Base-by-base conservation (phyloP, 2,329 filamentous ascomycete species). In the Graphiopsis chlorocephala region DNA sequence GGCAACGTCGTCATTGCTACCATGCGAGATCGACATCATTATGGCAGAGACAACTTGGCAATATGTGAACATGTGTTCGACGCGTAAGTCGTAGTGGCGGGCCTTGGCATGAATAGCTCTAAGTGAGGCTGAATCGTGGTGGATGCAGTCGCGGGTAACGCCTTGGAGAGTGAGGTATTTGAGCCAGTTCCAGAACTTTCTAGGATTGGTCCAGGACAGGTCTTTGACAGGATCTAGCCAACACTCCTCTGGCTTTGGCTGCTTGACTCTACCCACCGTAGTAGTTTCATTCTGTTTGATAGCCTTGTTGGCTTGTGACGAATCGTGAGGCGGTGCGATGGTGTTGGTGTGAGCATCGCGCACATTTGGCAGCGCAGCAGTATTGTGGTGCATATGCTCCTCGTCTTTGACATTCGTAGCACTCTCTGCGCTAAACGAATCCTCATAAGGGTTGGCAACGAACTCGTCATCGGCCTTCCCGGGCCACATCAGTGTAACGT, bases 1-100 rank as follows among this genome's bases (percentile, higher is more conserved):
- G 71, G 84, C 79, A 31, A 72, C 84, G 67, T 89, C 87, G 74
- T 89, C 87, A 74, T 89, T 89, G 67, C 85, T 84, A n/a, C 87
- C 87, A 75, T 89, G 88, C 1, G 87, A 86, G 69, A 91, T 90
- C 1, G 87, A 89, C 42, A 88, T 88, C 64, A 88, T 90, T 77
- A 86, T 88, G 65, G 88, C 88, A 20, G 87, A 88, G 65, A 88
- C 75, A 66, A 90, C 73, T 75, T 89, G 87, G 69, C 88, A 81
- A 71, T 87, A 90, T 7, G 86, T 87, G 78, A 88, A 90, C 11
- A 84, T 81, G 76, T 84, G 85, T 75, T 88, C 86, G 67, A 83
- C 80, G 66, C 82, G 82, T 75, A 87, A 87, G 71, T 88, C 84
- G 75, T 84, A 88, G 72, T 87, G 85, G 25, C 81, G 76, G 35